Percentiles rank a stretch among this genome's conserved stretches.
phyloP scores from a whole-genome alignment of 2,329 filamentous ascomycete genomes.

The Colletotrichum spaethianum region DNA sequence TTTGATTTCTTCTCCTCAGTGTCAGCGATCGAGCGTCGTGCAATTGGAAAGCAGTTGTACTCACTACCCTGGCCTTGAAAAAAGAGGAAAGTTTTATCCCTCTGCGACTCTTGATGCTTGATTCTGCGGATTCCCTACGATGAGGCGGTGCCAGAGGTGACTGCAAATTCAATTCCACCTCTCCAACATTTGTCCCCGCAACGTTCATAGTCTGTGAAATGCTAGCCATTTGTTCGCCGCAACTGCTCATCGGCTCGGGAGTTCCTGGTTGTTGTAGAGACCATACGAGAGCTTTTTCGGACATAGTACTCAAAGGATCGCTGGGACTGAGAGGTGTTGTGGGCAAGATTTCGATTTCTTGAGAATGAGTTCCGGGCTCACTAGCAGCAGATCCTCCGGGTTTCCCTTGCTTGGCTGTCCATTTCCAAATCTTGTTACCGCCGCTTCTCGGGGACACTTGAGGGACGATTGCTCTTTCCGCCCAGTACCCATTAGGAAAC shows the following conservation, averaged over 20 bases:
- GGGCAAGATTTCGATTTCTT: background rate
- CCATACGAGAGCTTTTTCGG: conserved; percentile 63
- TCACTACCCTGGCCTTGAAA: conserved; percentile 21
- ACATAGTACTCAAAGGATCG: conserved; percentile 56
- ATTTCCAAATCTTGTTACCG: conserved; percentile 56
- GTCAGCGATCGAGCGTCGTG: background rate
- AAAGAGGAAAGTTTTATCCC: background rate
- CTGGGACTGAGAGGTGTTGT: conserved; percentile 34
- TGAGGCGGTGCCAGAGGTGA: background rate
- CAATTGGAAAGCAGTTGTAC: background rate
- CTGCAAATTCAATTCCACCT: background rate
- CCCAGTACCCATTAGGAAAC: conserved; percentile 75
- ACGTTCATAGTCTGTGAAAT: conserved; percentile 26
- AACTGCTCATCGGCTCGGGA: background rate
- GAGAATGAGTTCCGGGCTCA: conserved; percentile 47
- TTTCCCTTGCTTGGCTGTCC: conserved; percentile 56
- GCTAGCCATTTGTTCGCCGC: conserved; percentile 11
- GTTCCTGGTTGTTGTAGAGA: conserved; percentile 57
- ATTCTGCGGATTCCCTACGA: background rate
- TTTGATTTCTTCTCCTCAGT: background rate
- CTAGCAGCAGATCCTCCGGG: conserved; percentile 46
- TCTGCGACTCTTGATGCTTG: conserved; percentile 17
- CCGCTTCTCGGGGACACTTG: conserved; percentile 50
- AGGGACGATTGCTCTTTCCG: conserved; percentile 63
- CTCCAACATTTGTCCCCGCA: conserved; percentile 4